These are phyloP conservation scores for Tylopilus sp. DNA, from an alignment of 768 basidiomycete genomes.

Conservation along the genomic window DNA sequence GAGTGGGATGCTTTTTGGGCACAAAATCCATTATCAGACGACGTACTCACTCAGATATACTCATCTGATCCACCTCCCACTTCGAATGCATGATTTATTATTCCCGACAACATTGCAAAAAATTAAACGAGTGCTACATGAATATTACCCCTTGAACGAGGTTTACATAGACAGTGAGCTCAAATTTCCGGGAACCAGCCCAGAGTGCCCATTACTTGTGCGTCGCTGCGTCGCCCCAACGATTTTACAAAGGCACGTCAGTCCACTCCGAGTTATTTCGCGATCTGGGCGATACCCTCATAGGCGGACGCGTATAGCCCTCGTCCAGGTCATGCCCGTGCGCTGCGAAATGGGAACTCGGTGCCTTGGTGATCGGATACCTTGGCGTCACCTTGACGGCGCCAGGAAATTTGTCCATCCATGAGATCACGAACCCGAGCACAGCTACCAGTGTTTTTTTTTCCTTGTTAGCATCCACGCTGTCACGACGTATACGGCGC, in stretches of 20 bases:
- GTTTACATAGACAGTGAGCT: background rate
- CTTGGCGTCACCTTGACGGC: constrained; percentile 22
- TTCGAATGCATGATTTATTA: constrained; percentile 12
- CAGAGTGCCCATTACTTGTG: background rate
- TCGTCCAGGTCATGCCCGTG: constrained; percentile 22
- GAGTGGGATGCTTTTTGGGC: constrained; percentile 51
- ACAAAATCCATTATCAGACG: constrained; percentile 40
- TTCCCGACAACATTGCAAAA: background rate
- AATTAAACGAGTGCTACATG: constrained; percentile 9
- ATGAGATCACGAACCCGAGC: constrained; percentile 21
- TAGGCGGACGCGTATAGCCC: constrained; percentile 12
- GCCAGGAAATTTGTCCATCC: constrained; percentile 29
- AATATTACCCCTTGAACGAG: background rate
- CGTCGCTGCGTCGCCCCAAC: too few relatives aligned
- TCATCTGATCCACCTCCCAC: background rate
- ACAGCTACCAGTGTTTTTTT: too few relatives aligned
- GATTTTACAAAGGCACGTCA: constrained; percentile 18
- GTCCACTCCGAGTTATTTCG: constrained; percentile 19
- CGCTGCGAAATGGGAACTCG: constrained; percentile 27
- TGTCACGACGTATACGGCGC: background rate
- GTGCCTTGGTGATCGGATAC: constrained; percentile 29
- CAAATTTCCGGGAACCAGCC: constrained; percentile 17
- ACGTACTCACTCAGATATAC: constrained; percentile 27
- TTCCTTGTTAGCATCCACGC: too few relatives aligned
- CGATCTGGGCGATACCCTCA: constrained; percentile 4